A percentile compares a stretch with the other conserved stretches of the same genome.
phyloP scores from a whole-genome alignment of 2,329 filamentous ascomycete species.

The Apiospora aurea region DNA sequence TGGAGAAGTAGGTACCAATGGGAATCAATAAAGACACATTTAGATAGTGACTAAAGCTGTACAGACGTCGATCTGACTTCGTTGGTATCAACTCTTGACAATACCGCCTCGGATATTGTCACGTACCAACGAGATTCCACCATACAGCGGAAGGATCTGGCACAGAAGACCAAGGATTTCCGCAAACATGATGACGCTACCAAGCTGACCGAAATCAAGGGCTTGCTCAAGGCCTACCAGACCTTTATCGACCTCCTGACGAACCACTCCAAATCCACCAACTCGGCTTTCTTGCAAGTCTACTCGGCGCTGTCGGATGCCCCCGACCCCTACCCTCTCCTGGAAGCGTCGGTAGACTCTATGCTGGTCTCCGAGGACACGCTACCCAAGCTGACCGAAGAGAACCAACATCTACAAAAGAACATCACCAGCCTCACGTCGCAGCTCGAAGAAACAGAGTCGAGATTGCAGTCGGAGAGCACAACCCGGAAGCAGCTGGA shows the following conservation, averaged over 20 bases:
- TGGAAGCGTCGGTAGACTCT: constrained; percentile 95
- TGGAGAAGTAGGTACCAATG: constrained; percentile 78
- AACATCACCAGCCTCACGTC: constrained; percentile 77
- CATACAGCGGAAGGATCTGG: constrained; percentile 93
- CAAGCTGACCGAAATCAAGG: constrained; percentile 89
- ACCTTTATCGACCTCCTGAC: constrained; percentile 96
- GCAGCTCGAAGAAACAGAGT: constrained; percentile 85
- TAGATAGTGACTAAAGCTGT: constrained; percentile 24
- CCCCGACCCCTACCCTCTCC: constrained; percentile 92
- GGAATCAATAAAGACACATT: constrained; percentile 4
- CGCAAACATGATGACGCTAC: constrained; percentile 85
- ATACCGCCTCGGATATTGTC: constrained; percentile 93
- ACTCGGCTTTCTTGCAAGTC: constrained; percentile 89
- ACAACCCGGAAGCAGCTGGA: constrained; percentile 77
- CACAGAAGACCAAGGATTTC: constrained; percentile 99
- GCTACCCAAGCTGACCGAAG: constrained; percentile 84
- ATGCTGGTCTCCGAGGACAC: constrained; percentile 92
- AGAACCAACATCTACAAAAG: constrained; percentile 87
- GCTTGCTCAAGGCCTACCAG: constrained; percentile 92
- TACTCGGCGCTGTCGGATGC: constrained; percentile 95
- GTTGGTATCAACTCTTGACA: constrained; percentile 85
- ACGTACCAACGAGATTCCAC: constrained; percentile 94
- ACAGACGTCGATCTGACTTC: constrained; percentile 86
- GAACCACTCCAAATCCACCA: constrained; percentile 93
- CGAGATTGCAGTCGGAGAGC: constrained; percentile 79